A percentile compares a stretch with the other conserved stretches of the same genome.
Evolutionary conservation across 345 rosid genomes (phyloP).

Genomic region (Boechera retrofracta): DNA sequence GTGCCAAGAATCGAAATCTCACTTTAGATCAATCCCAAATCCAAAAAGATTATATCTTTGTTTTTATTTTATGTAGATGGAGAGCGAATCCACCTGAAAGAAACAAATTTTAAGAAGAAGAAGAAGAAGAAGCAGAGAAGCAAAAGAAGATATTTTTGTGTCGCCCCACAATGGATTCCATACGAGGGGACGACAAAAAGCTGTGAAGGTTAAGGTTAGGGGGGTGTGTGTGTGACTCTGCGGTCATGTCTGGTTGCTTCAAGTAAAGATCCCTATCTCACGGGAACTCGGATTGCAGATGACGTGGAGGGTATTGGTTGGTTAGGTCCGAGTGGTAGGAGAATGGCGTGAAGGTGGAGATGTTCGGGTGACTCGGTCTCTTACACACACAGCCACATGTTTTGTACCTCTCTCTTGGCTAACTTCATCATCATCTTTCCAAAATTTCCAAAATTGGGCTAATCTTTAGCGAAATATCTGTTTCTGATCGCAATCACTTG

Average conservation of each 20-base stretch:
- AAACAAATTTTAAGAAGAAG: conserved; percentile 30
- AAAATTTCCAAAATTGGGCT: conserved; percentile 34
- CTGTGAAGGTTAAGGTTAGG: background rate
- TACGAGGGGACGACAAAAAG: conserved; percentile 45
- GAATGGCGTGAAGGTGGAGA: conserved; percentile 31
- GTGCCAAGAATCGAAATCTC: background rate
- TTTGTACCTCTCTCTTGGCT: conserved; percentile 20
- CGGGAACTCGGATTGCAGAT: conserved; percentile 40
- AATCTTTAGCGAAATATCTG: conserved; percentile 37
- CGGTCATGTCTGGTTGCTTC: conserved; percentile 43
- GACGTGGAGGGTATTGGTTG: conserved; percentile 40
- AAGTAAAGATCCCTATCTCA: conserved; percentile 45
- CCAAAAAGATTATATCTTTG: background rate
- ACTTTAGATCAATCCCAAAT: background rate
- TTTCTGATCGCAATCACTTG: conserved; percentile 34
- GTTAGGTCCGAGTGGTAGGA: conserved; percentile 42
- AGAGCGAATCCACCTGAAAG: conserved; percentile 27
- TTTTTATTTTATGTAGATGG: conserved; percentile 3
- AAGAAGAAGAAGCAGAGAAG: conserved; percentile 24
- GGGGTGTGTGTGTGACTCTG: conserved; percentile 28
- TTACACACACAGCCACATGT: conserved; percentile 39
- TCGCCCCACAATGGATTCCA: conserved; percentile 48
- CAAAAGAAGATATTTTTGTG: conserved; percentile 39
- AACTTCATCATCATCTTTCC: conserved; percentile 28
- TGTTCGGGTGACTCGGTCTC: conserved; percentile 46